These are phyloP conservation scores for Phaeophleospora eucalypticola DNA, from an alignment of 2,329 filamentous ascomycete genomes.

Conservation along the genomic window DNA sequence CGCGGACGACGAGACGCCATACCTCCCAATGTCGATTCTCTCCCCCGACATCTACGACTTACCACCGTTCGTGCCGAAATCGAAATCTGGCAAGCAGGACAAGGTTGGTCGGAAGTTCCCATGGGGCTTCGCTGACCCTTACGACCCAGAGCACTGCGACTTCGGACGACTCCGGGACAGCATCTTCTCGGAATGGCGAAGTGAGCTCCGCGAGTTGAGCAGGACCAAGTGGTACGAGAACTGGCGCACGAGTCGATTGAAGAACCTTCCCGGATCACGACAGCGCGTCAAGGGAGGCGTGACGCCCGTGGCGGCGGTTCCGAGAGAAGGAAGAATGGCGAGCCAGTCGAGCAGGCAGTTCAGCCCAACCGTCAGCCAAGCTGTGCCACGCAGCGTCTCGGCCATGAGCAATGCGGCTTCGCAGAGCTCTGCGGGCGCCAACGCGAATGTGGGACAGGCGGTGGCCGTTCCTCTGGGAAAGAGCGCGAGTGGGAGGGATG, in stretches of 20 bases:
- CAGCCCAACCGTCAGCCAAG: conserved; percentile 6
- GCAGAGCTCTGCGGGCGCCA: not conserved
- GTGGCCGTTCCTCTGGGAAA: not conserved
- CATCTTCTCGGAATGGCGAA: conserved; percentile 90
- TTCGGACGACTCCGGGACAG: conserved; percentile 85
- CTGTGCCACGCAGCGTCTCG: conserved; percentile 18
- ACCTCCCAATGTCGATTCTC: conserved; percentile 86
- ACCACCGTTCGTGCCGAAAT: conserved; percentile 50
- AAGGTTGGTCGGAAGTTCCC: conserved; percentile 83
- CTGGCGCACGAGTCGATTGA: conserved; percentile 67
- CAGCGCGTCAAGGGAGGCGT: conserved; percentile 32
- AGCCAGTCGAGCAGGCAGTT: conserved; percentile 12
- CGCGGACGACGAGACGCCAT: conserved; percentile 51
- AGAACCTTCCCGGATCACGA: conserved; percentile 27
- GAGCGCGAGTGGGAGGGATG: not conserved
- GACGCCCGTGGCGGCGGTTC: conserved; percentile 33
- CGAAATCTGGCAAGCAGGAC: conserved; percentile 44
- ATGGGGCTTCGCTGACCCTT: conserved; percentile 95
- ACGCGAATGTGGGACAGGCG: not conserved
- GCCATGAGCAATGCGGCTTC: conserved; percentile 1
- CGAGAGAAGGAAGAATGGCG: conserved; percentile 27
- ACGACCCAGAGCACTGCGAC: conserved; percentile 88
- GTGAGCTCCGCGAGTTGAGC: conserved; percentile 83
- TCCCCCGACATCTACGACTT: conserved; percentile 85
- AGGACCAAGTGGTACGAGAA: conserved; percentile 92